Conservation (phyloP, 345 rosid genomes). For the Melaleuca quinquenervia region DNA sequence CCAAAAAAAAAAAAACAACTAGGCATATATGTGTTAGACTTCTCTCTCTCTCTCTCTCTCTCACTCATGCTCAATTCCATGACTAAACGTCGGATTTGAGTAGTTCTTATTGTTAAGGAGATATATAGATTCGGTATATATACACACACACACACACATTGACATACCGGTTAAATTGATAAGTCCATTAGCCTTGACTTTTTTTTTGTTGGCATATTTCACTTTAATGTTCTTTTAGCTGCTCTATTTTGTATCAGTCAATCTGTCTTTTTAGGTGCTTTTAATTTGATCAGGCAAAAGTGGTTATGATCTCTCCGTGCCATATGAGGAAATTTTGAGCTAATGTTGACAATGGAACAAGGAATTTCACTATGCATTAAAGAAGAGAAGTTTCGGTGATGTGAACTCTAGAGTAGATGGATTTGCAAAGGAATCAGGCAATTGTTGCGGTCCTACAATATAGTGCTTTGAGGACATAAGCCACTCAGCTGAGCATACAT, state of each 20-base stretch:
- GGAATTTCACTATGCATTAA: constrained; percentile 29
- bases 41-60: too few species aligned
- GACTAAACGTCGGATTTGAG: background rate
- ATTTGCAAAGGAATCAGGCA: constrained; percentile 2
- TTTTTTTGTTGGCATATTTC: background rate
- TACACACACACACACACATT: too few species aligned
- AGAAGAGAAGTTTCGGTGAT: constrained; percentile 47
- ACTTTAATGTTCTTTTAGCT: background rate
- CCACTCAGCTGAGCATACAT: background rate
- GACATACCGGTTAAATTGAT: too few species aligned
- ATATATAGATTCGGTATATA: background rate
- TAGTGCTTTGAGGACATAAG: background rate
- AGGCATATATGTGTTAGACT: too few species aligned
- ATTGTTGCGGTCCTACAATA: background rate
- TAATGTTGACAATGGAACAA: constrained; percentile 16
- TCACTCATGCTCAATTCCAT: background rate
- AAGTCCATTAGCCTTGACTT: too few species aligned
- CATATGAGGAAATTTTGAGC: background rate
- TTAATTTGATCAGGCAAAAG: background rate
- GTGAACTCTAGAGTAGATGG: constrained; percentile 22
- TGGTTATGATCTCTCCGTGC: background rate
- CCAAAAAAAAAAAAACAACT: background rate
- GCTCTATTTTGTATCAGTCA: background rate
- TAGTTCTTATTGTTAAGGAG: background rate
- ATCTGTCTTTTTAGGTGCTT: background rate